Percentiles rank a stretch among this genome's conserved stretches.
phyloP scores from a whole-genome alignment of 2,329 filamentous ascomycete genomes.

The Tolypocladium pustulatum region DNA sequence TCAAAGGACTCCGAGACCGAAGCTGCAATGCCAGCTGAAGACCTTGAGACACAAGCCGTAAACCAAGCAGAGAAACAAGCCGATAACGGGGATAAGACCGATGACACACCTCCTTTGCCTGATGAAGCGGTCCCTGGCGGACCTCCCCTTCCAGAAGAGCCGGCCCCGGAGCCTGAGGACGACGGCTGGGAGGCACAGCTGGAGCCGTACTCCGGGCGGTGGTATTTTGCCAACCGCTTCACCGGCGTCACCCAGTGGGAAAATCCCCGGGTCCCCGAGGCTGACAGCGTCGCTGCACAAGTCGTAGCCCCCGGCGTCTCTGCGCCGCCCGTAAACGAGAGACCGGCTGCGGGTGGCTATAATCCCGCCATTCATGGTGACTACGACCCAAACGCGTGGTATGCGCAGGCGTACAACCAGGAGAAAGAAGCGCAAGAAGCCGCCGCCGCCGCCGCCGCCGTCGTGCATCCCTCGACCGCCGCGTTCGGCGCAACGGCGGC shows the following conservation, averaged over 20 bases:
- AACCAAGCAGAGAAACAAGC: background rate
- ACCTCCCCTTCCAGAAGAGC: slow-evolving; percentile 32
- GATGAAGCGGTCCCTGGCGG: slow-evolving; percentile 17
- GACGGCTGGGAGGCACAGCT: slow-evolving; percentile 76
- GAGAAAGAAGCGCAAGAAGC: slow-evolving; percentile 19
- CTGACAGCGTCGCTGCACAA: slow-evolving; percentile 13
- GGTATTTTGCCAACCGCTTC: slow-evolving; percentile 78
- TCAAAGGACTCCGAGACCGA: background rate
- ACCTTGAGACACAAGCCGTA: background rate
- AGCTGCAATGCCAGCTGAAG: slow-evolving; percentile 1
- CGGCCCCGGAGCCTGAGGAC: slow-evolving; percentile 44
- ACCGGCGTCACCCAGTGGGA: slow-evolving; percentile 72
- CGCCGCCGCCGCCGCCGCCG: slow-evolving; percentile 16
- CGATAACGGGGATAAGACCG: slow-evolving; percentile 1
- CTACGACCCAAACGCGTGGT: slow-evolving; percentile 94
- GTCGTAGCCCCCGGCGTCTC: slow-evolving; percentile 16
- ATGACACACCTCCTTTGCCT: slow-evolving; percentile 24
- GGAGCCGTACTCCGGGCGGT: slow-evolving; percentile 58
- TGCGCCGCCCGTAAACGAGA: slow-evolving; percentile 23
- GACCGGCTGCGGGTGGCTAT: slow-evolving; percentile 60
- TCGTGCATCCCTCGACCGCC: slow-evolving; percentile 23
- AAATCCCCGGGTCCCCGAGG: slow-evolving; percentile 62
- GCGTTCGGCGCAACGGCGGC: slow-evolving; percentile 58
- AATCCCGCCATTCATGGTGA: slow-evolving; percentile 93
- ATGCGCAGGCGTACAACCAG: slow-evolving; percentile 53